phyloP scores from a whole-genome alignment of 306 rosid genomes.

The Gynostemma pentaphyllum region DNA sequence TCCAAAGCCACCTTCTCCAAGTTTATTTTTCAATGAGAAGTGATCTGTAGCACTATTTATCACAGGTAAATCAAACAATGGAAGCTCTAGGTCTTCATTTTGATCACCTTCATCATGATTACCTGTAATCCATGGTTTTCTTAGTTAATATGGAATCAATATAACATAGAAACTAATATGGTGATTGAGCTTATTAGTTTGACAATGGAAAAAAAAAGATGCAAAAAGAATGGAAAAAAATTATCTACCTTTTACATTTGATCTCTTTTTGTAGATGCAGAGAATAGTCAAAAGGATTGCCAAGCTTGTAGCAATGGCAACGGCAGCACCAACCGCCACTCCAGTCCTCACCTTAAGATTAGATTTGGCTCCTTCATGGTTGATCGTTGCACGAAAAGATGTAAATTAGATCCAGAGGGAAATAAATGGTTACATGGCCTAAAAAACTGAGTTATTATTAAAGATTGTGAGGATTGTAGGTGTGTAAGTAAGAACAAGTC shows the following conservation, averaged over 20 bases:
- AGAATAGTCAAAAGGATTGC: constrained; percentile 14
- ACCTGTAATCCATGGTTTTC: not conserved
- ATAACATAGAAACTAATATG: too few species aligned
- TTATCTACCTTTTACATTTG: constrained; percentile 13
- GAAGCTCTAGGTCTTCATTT: constrained; percentile 33
- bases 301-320: not conserved
- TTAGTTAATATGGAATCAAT: not conserved
- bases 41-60: constrained; percentile 31
- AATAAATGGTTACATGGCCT: too few species aligned
- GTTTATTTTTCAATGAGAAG: constrained; percentile 26
- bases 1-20: constrained; percentile 31
- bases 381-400: constrained; percentile 9
- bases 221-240: too few species aligned
- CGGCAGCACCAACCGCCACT: constrained; percentile 14
- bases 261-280: constrained; percentile 16
- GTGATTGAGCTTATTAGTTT: too few species aligned
- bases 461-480: too few species aligned
- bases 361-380: not conserved
- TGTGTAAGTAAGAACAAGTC: too few species aligned
- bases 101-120: not conserved
- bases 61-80: constrained; percentile 25
- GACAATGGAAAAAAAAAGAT: too few species aligned
- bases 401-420: too few species aligned
- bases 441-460: too few species aligned
- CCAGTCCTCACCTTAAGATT: constrained; percentile 18